These are phyloP conservation scores for Epichloe uncinata DNA, from an alignment of 2,329 filamentous ascomycete species.

Conservation along the genomic window DNA sequence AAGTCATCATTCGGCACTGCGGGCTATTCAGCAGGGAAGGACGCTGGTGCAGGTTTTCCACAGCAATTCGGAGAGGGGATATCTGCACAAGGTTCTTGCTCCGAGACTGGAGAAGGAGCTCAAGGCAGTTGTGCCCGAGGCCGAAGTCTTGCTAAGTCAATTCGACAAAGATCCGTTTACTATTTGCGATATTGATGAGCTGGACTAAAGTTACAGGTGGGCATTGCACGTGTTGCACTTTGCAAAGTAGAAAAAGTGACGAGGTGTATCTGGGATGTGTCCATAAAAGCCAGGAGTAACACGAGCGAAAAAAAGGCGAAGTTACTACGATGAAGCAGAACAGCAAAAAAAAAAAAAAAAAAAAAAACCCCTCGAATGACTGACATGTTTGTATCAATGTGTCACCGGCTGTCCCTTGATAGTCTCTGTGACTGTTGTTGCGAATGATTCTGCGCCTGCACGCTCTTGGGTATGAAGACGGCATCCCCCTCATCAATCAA, in stretches of 20 bases:
- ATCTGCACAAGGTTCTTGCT: constrained; percentile 58
- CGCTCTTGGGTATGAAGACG: constrained; percentile 20
- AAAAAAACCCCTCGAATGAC: too few species aligned
- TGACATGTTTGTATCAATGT: background rate
- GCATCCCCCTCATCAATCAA: constrained; percentile 43
- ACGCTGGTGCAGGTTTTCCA: constrained; percentile 81
- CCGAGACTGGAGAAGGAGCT: constrained; percentile 49
- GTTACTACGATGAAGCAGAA: too few species aligned
- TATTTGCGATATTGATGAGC: constrained; percentile 43
- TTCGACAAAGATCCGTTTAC: constrained; percentile 80
- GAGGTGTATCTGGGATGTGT: too few species aligned
- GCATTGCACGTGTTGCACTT: background rate
- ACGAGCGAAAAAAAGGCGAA: background rate
- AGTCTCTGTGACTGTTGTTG: constrained; percentile 1
- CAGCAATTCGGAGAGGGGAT: constrained; percentile 79
- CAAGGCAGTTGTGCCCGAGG: constrained; percentile 31
- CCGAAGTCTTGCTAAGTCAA: constrained; percentile 61
- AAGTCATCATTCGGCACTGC: constrained; percentile 81
- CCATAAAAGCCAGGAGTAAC: background rate
- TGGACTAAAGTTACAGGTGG: constrained; percentile 12
- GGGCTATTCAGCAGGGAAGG: constrained; percentile 70
- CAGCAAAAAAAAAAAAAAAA: too few species aligned
- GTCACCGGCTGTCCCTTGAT: constrained; percentile 9
- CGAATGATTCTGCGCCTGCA: constrained; percentile 5
- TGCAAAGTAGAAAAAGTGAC: background rate